phyloP scores from a whole-genome alignment of 805 yeast genomes.

The Maudiozyma turicensis region DNA sequence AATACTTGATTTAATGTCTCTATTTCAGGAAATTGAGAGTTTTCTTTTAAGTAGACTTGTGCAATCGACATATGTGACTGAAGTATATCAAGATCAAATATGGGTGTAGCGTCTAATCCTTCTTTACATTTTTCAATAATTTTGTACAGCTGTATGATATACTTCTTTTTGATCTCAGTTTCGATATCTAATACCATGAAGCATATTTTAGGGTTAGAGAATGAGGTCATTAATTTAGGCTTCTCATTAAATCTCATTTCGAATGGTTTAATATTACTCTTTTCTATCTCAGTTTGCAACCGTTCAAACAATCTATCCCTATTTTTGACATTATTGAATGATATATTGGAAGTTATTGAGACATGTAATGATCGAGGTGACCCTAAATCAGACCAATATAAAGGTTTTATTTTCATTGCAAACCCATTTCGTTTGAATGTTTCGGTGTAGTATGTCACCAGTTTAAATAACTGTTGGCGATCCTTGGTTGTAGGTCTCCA shows the following conservation, averaged over 20 bases:
- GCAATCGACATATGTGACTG: background rate
- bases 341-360: conserved; percentile 14
- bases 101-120: background rate
- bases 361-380: conserved; percentile 24
- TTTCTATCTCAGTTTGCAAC: background rate
- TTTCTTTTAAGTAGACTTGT: background rate
- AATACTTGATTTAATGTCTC: background rate
- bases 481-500: no score
- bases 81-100: background rate
- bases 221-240: background rate
- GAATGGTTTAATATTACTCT: conserved; percentile 1
- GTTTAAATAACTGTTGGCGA: no score
- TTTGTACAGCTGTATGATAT: background rate
- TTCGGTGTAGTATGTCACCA: no score
- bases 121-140: background rate
- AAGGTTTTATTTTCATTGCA: conserved; percentile 9
- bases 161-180: background rate
- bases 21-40: background rate
- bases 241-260: background rate
- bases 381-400: conserved; percentile 17
- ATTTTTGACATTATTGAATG: conserved; percentile 5
- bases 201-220: background rate
- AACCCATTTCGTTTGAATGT: no score
- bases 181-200: background rate
- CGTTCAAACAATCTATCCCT: conserved; percentile 6